Conservation (phyloP, 2,329 filamentous ascomycete genomes). For the Cercospora zeina region DNA sequence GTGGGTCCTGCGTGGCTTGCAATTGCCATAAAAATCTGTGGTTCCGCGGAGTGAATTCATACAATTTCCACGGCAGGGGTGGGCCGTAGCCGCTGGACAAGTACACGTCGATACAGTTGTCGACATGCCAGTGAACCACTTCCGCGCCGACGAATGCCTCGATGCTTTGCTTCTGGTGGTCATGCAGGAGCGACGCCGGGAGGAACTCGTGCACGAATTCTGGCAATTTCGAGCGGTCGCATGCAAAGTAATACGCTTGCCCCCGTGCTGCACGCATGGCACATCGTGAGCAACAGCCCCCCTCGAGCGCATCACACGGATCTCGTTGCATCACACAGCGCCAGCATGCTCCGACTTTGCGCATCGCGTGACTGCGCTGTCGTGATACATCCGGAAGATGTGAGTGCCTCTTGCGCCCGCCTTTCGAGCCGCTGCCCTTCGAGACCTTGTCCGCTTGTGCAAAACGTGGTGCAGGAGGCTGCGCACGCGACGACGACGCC, state of each 20-base stretch:
- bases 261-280: conserved; percentile 42
- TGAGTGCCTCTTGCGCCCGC: conserved; percentile 42
- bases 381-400: conserved; percentile 42
- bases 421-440: conserved; percentile 25
- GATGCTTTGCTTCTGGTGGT: conserved; percentile 48
- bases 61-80: conserved; percentile 48
- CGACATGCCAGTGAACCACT: conserved; percentile 40
- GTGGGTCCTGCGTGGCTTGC: conserved; percentile 46
- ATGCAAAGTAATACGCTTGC: conserved; percentile 46
- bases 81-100: conserved; percentile 49
- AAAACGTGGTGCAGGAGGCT: not conserved
- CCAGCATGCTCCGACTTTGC: conserved; percentile 52
- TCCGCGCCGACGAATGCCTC: conserved; percentile 43
- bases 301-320: conserved; percentile 40
- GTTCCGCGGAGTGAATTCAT: conserved; percentile 49
- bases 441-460: conserved; percentile 19
- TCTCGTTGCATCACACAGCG: conserved; percentile 52
- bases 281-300: conserved; percentile 36
- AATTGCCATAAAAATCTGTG: conserved; percentile 45
- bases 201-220: conserved; percentile 49
- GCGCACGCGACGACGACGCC: conserved; percentile 13
- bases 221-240: conserved; percentile 49
- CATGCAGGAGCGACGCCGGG: conserved; percentile 33
- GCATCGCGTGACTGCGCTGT: conserved; percentile 49
- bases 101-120: conserved; percentile 45